phyloP scores from a whole-genome alignment of 345 rosid genomes.

The Eucalyptus microcorys region DNA sequence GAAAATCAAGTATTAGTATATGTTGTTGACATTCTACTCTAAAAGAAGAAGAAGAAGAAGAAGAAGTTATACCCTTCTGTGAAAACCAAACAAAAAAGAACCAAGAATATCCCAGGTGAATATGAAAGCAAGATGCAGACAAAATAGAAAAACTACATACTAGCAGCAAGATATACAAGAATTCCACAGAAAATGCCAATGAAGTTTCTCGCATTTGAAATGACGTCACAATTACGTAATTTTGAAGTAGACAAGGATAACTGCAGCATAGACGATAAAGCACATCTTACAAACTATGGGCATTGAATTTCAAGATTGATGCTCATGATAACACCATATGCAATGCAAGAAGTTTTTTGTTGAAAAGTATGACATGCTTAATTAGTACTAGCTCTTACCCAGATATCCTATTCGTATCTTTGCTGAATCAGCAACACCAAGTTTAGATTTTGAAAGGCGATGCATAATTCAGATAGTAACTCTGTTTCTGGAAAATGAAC shows the following conservation, averaged over 20 bases:
- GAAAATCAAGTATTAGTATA: too few relatives aligned
- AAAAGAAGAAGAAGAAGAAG: not conserved
- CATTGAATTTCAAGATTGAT: not conserved
- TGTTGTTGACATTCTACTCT: not conserved
- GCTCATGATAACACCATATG: not conserved
- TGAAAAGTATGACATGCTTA: rapidly evolving
- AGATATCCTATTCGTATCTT: not conserved
- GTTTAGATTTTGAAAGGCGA: not conserved
- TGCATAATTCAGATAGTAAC: not conserved
- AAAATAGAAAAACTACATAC: not conserved
- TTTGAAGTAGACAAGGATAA: not conserved
- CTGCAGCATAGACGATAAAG: not conserved
- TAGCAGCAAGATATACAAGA: not conserved
- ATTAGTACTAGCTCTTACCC: not conserved
- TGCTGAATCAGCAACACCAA: not conserved
- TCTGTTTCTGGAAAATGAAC: not conserved
- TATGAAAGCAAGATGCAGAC: not conserved
- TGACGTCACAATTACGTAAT: too few relatives aligned
- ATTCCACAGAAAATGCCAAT: not conserved
- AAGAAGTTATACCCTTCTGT: not conserved
- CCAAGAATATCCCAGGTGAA: not conserved
- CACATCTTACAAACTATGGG: not conserved
- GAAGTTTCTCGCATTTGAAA: slow-evolving; percentile 13
- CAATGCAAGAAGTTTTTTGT: not conserved
- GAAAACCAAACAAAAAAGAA: not conserved